Evolutionary conservation across 179 eudicot species (phyloP).

Genomic region (Silene vulgaris): DNA sequence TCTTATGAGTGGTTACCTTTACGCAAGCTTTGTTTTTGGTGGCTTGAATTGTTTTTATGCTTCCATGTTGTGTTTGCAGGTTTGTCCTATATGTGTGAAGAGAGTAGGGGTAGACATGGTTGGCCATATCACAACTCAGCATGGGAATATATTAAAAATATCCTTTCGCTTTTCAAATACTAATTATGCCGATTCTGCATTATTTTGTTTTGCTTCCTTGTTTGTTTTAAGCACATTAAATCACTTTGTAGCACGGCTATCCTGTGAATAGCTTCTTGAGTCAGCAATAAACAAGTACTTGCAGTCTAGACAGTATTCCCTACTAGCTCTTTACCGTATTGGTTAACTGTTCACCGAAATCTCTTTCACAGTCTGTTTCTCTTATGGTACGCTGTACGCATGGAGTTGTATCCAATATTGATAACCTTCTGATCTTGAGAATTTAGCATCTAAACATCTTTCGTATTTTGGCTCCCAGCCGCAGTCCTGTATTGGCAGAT

Average conservation of each 20-base stretch:
- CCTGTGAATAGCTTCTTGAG: background rate
- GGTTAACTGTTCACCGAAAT: too few species aligned
- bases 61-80: conserved; percentile 38
- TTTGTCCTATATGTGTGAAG: conserved; percentile 70
- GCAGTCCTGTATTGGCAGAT: background rate
- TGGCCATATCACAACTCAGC: conserved; percentile 67
- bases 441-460: background rate
- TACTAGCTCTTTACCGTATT: background rate
- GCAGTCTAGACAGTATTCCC: background rate
- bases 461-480: background rate
- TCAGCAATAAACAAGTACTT: background rate
- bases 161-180: conserved; percentile 43
- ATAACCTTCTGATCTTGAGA: background rate
- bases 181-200: background rate
- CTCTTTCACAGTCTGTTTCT: too few species aligned
- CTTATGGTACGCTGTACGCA: too few species aligned
- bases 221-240: too few species aligned
- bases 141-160: conserved; percentile 67
- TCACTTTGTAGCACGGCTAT: background rate
- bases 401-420: background rate
- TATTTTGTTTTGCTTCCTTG: background rate
- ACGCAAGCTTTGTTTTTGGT: background rate
- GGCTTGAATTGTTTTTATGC: background rate
- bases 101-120: conserved; percentile 69
- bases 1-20: background rate